Evolutionary conservation across 345 rosid species (phyloP), one percentile per base, ranked within the genome.

Genomic region (Hibiscus syriacus): DNA sequence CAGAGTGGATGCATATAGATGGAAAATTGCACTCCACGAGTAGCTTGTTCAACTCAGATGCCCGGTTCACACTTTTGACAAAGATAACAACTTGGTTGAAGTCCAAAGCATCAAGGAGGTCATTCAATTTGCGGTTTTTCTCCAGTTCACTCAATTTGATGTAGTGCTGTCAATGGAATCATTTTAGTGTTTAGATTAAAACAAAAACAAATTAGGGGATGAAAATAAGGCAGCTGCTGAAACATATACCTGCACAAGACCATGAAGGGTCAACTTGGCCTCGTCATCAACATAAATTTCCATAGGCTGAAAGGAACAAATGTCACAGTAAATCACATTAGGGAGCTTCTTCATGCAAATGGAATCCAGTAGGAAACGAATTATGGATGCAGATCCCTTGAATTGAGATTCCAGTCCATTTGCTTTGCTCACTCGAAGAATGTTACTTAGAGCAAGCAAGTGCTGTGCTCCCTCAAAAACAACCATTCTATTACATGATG

Each of bases 261-360:
- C 99, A 69, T 95, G 97, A 45, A 95, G 97, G 68, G 99, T 95
- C 87, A 95, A 76, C 83, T 95, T 95, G 70, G 99, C 97, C 80
- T 95, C 99, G n/a, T 92, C 97, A 11, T 90, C 97, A 5, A 95
- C 99, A 79, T 95, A 95, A 71, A 95, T 95, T 83, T 95, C 98
- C 98, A 92, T 95, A 4, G 99, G 99, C 98, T 95, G 97, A 78
- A 95, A 90, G 81, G 89, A 83, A 85, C 52, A 89, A 81, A 87
- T 75, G 80, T 85, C 80, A 89, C 78, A 84, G 83, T 79, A 81
- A 91, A 86, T 65, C 80, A 82, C 64, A 79, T 93, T 88, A 90
- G 89, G 80, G 27, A 80, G 73, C 81, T 78, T 84, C 88, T 74
- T 75, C 76, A 88, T 78, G 85, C 74, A 81, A 78, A 78, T 66